Percentiles rank a stretch among this genome's conserved stretches.
Evolutionary conservation across 805 yeast genomes (phyloP).

Genomic region (Wickerhamiella bombiphila): DNA sequence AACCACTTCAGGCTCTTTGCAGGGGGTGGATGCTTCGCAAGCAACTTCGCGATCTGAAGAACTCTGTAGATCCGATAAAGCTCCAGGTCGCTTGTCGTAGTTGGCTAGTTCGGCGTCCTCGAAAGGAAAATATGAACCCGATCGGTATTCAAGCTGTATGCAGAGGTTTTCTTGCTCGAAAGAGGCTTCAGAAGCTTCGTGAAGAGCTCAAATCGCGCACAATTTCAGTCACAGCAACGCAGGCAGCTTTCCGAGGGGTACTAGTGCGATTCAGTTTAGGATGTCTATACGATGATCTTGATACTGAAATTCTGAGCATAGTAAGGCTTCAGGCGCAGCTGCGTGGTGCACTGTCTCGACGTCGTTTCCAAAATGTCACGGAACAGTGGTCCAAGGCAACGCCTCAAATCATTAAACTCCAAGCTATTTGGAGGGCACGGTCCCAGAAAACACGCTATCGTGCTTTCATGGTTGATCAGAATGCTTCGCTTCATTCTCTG

Average conservation of each 20-base stretch:
- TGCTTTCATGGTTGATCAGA: conserved; percentile 48
- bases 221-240: conserved; percentile 20
- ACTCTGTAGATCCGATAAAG: too few species aligned
- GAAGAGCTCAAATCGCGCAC: conserved; percentile 1
- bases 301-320: conserved; percentile 21
- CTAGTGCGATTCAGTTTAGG: conserved; percentile 23
- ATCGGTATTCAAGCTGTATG: conserved; percentile 44
- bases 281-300: conserved; percentile 23
- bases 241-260: conserved; percentile 26
- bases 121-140: too few species aligned
- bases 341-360: conserved; percentile 24
- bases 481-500: conserved; percentile 68
- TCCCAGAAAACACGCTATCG: conserved; percentile 60
- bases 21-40: too few species aligned
- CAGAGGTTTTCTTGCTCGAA: conserved; percentile 31
- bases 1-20: too few species aligned
- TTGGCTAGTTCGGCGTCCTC: too few species aligned
- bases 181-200: conserved; percentile 2
- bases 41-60: too few species aligned
- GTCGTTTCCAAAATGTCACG: conserved; percentile 18
- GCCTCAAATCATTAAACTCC: conserved; percentile 53
- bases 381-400: conserved; percentile 41
- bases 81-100: too few species aligned
- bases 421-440: conserved; percentile 54
- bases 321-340: conserved; percentile 22